Percentiles rank a stretch among this genome's conserved stretches.
These are phyloP conservation scores for Symbiodinium natans DNA, from an alignment of 73 alveolate genomes.

Conservation along the genomic window DNA sequence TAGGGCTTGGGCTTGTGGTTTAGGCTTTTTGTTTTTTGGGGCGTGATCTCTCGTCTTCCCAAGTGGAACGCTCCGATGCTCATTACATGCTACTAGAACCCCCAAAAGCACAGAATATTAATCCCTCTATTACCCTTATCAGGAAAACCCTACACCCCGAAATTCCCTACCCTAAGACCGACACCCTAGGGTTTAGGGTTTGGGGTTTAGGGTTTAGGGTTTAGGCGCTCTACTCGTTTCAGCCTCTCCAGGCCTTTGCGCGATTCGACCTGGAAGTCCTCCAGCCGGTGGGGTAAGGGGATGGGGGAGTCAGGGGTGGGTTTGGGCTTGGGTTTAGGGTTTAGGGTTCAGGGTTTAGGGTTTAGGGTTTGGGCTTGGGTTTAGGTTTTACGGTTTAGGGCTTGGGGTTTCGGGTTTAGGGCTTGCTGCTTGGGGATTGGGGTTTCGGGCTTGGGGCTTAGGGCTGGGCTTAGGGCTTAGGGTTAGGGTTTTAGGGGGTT, in stretches of 20 bases:
- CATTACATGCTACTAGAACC: too few relatives aligned
- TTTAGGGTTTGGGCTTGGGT: neutral
- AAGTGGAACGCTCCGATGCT: too few relatives aligned
- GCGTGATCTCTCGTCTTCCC: too few relatives aligned
- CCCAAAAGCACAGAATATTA: too few relatives aligned
- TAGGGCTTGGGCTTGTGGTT: too few relatives aligned
- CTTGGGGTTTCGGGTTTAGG: neutral
- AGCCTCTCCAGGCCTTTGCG: slow-evolving; percentile 43
- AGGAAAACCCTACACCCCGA: too few relatives aligned
- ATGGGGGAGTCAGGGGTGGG: neutral
- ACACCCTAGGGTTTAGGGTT: too few relatives aligned
- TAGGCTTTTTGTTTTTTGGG: too few relatives aligned
- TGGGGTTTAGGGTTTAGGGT: too few relatives aligned
- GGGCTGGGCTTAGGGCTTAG: neutral
- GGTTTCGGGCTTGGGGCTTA: neutral
- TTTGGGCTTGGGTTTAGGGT: neutral
- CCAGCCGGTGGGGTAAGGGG: neutral
- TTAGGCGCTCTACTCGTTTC: too few relatives aligned
- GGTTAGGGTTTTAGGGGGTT: neutral
- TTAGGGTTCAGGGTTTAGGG: neutral
- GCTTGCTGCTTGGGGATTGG: neutral
- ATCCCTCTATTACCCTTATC: too few relatives aligned
- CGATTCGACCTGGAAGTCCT: slow-evolving; percentile 60
- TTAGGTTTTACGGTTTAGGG: neutral
- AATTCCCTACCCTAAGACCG: too few relatives aligned